A percentile compares a stretch with the other conserved stretches of the same genome.
These are phyloP conservation scores for Skeletonema marinoi DNA, from an alignment of 108 stramenopile genomes.

Conservation along the genomic window DNA sequence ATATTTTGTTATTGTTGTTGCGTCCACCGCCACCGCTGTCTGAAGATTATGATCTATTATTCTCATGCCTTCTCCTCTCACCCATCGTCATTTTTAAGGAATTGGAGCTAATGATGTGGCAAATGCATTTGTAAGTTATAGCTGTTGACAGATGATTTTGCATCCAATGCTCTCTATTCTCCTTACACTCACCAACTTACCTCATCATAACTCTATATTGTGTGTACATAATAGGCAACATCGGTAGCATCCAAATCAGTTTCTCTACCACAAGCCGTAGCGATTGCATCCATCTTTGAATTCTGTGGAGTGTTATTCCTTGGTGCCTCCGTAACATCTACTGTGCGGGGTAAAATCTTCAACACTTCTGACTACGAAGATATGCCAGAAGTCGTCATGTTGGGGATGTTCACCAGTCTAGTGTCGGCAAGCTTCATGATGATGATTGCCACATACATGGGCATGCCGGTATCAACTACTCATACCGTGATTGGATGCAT, in stretches of 20 bases:
- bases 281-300: constrained; percentile 62
- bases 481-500: constrained; percentile 25
- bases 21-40: too few species aligned
- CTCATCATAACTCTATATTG: too few species aligned
- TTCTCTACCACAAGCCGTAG: constrained; percentile 61
- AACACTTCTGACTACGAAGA: constrained; percentile 47
- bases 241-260: constrained; percentile 68
- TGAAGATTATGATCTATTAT: too few species aligned
- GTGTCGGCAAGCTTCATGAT: constrained; percentile 46
- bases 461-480: constrained; percentile 30
- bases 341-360: constrained; percentile 63
- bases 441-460: constrained; percentile 15
- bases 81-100: too few species aligned
- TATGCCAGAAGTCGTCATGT: constrained; percentile 53
- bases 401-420: constrained; percentile 59
- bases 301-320: constrained; percentile 63
- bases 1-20: too few species aligned
- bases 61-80: too few species aligned
- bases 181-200: not conserved
- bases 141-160: not conserved
- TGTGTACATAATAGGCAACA: constrained; percentile 22
- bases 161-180: not conserved
- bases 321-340: constrained; percentile 59
- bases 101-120: constrained; percentile 83
- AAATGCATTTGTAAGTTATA: constrained; percentile 57